Evolutionary conservation across 495 filamentous ascomycete genomes (phyloP).

Genomic region (Parachaetomium inaequale): DNA sequence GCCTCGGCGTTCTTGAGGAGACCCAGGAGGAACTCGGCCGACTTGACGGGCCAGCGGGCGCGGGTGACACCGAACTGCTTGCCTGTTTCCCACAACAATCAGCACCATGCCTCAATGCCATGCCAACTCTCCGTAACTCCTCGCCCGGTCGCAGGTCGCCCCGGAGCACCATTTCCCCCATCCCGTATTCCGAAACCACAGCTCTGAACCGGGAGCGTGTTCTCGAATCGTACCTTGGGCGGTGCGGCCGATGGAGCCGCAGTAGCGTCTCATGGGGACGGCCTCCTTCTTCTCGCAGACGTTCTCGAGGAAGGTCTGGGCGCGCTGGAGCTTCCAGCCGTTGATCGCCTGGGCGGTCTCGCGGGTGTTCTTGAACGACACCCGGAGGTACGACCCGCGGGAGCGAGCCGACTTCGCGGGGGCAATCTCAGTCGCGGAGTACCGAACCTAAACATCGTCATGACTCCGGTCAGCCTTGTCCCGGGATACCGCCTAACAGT

Average conservation of each 20-base stretch:
- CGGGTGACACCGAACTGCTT: conserved; percentile 96
- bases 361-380: conserved; percentile 99
- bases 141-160: background rate
- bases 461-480: conserved; percentile 38
- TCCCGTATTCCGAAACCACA: background rate
- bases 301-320: conserved; percentile 92
- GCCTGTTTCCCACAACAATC: conserved; percentile 55
- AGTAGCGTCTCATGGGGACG: conserved; percentile 94
- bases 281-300: conserved; percentile 92
- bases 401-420: conserved; percentile 91
- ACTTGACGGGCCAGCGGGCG: conserved; percentile 99
- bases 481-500: background rate
- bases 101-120: conserved; percentile 21
- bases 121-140: background rate
- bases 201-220: background rate
- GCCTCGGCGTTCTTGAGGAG: conserved; percentile 99
- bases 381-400: conserved; percentile 96
- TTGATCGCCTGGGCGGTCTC: conserved; percentile 99
- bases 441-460: conserved; percentile 72
- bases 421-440: conserved; percentile 87
- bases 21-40: conserved; percentile 92
- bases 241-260: conserved; percentile 86
- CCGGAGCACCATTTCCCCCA: background rate
- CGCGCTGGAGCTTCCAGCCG: conserved; percentile 96
- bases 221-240: conserved; percentile 80